These are phyloP conservation scores for Lactarius trivialis DNA, from an alignment of 768 basidiomycete species.

Conservation along the genomic window DNA sequence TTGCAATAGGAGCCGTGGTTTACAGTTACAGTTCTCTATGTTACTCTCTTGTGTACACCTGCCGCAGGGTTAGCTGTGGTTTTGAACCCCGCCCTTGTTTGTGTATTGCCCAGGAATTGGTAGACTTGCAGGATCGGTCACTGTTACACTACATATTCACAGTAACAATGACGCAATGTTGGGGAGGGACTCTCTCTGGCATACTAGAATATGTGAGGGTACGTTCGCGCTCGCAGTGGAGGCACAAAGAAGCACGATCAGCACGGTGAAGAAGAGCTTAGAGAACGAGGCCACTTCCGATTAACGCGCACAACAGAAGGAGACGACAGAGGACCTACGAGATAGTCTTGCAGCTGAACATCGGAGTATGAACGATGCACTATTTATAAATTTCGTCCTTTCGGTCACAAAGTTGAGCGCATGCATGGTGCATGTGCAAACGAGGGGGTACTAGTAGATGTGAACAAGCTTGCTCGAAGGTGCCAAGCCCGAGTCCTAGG, in stretches of 20 bases:
- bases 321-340: not conserved
- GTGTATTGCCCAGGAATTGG: too few species aligned
- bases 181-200: too few species aligned
- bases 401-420: not conserved
- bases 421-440: not conserved
- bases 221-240: conserved; percentile 22
- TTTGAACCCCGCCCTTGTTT: too few species aligned
- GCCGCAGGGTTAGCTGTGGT: too few species aligned
- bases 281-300: conserved; percentile 21
- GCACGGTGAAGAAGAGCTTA: conserved; percentile 24
- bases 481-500: not conserved
- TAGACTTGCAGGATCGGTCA: too few species aligned
- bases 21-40: too few species aligned
- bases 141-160: too few species aligned
- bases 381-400: not conserved
- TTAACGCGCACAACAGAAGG: not conserved
- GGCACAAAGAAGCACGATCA: conserved; percentile 25
- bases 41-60: too few species aligned
- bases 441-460: not conserved
- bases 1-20: too few species aligned
- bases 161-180: too few species aligned
- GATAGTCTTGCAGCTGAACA: not conserved
- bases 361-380: not conserved
- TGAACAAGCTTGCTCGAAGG: not conserved
- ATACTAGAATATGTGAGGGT: too few species aligned